Base-by-base conservation (phyloP, 768 basidiomycete genomes). In the Chalciporus pseudorubinellus region DNA sequence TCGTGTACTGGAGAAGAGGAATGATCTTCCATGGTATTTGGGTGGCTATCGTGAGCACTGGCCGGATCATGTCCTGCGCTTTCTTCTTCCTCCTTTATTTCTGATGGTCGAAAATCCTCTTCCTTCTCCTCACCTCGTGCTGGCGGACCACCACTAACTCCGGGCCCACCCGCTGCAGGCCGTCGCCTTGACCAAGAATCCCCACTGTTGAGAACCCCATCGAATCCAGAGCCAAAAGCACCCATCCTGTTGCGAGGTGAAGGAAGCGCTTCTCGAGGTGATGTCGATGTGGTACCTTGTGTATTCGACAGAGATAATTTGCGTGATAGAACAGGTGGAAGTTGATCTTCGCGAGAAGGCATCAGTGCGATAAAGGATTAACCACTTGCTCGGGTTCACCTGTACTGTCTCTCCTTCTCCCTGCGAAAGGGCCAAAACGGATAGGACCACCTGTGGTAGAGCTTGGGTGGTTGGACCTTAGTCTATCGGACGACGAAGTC, bases 131-230 rank as follows among this genome's bases (percentile, higher is more conserved):
- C 71, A 34, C 71, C 72, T 72, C 81, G 66, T 68, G 70, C 61
- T 52, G 59, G 44, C 64, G 52, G 50, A 67, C 68, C 59, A 2
- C 59, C 55, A 44, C 67, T 66, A 53, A 69, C 64, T 41, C 81
- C 87, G 44, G 72, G 51, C 16, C 75, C 70, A 29, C 77, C 74
- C 53, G 82, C 81, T n/a, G 85, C 82, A 54, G 78, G 69, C 33
- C 85, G 81, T 59, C 83, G 77, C 58, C 83, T 76, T 12, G 83
- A 72, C 89, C 89, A 88, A 26, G 85, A 80, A 46, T 90, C 88
- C 42, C 82, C 83, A 44, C 72, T 74, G 47, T 66, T 75, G 44
- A 90, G 72, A 10, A 89, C 79, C n/a, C 87, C 87, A 59, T 91
- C 89, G 57, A 90, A 88, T 50, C 79, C 78, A 48, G 81, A 72